Evolutionary conservation across 1,139 yeast species (phyloP).

Genomic region (Pichia cactophila): DNA sequence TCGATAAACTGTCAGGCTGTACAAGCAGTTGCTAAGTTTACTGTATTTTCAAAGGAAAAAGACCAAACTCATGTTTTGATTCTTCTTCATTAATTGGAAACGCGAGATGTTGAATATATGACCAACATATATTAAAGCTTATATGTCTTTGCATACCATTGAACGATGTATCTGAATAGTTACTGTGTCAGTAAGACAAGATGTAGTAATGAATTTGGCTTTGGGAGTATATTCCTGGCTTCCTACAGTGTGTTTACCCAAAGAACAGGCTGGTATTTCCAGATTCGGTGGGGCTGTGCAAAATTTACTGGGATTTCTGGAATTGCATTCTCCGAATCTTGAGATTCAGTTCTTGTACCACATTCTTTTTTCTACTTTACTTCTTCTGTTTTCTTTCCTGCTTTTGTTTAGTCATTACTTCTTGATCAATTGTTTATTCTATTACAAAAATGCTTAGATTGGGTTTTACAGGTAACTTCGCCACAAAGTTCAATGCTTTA

Average conservation of each 20-base stretch:
- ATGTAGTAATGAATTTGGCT: too few species aligned
- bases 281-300: too few species aligned
- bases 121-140: too few species aligned
- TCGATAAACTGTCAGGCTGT: background rate
- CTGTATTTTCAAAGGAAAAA: background rate
- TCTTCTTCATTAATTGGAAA: background rate
- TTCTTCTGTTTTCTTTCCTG: background rate
- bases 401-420: background rate
- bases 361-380: background rate
- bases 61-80: background rate
- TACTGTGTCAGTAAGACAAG: too few species aligned
- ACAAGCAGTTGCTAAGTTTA: too few species aligned
- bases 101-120: background rate
- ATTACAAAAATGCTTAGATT: conserved; percentile 3
- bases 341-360: background rate
- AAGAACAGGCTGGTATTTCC: too few species aligned
- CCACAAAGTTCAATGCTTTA: background rate
- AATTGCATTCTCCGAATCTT: too few species aligned
- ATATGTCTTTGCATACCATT: background rate
- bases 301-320: too few species aligned
- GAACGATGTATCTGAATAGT: too few species aligned
- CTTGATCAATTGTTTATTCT: background rate
- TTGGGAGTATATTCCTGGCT: too few species aligned
- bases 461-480: background rate
- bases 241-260: too few species aligned